Percentiles rank a stretch among this genome's conserved stretches.
Conservation (phyloP, 768 basidiomycete species). For the Kwoniella pini region DNA sequence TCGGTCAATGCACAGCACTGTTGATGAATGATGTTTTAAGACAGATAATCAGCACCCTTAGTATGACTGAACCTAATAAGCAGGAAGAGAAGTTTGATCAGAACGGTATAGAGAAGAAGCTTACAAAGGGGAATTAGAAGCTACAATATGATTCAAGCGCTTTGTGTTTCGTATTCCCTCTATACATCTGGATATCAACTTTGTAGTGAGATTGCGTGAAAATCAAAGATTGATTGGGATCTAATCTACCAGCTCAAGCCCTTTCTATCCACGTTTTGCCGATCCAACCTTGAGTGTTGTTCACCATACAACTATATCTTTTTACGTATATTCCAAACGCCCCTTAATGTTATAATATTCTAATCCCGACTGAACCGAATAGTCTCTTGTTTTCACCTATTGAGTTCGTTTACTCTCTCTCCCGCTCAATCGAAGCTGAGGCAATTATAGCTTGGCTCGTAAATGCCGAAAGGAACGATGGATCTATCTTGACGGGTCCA, state of each 20-base stretch:
- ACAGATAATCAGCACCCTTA: too few relatives aligned
- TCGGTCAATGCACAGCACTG: neutral
- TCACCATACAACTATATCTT: neutral
- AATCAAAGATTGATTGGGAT: neutral
- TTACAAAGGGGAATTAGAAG: too few relatives aligned
- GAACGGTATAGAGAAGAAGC: neutral
- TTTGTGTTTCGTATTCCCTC: neutral
- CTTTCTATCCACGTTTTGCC: neutral
- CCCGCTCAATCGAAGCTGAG: too few relatives aligned
- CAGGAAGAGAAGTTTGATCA: neutral
- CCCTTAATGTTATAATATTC: slow-evolving; percentile 5
- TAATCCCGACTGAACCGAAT: slow-evolving; percentile 14
- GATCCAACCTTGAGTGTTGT: neutral
- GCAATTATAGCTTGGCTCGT: too few relatives aligned
- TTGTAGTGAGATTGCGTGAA: neutral
- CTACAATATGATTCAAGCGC: too few relatives aligned
- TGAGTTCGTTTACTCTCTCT: neutral
- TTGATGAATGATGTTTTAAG: neutral
- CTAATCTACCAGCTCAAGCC: slow-evolving; percentile 14
- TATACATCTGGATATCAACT: neutral
- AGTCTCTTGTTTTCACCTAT: neutral
- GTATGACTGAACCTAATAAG: neutral
- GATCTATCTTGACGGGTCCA: too few relatives aligned
- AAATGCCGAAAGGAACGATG: too few relatives aligned
- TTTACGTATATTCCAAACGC: neutral